phyloP scores from a whole-genome alignment of 1,139 yeast genomes.

The Pichia sp. region DNA sequence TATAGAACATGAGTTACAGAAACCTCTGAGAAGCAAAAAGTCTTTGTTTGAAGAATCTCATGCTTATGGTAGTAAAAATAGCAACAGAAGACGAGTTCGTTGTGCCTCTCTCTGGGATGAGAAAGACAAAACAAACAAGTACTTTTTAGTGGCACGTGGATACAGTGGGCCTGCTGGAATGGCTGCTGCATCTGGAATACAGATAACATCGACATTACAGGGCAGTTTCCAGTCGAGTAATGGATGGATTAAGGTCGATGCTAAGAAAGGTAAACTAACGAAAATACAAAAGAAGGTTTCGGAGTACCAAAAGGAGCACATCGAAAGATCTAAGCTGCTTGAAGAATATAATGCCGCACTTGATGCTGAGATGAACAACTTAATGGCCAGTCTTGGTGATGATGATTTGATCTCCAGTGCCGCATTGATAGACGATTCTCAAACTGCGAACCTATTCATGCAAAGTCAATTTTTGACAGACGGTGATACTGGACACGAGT shows the following conservation, averaged over 20 bases:
- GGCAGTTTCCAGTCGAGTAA: slow-evolving; percentile 4
- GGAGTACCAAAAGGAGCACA: too few species aligned
- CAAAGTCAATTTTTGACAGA: too few species aligned
- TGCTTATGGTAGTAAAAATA: slow-evolving; percentile 3
- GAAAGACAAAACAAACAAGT: not conserved
- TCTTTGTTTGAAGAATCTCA: slow-evolving; percentile 18
- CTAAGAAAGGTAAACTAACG: not conserved
- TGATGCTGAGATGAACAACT: too few species aligned
- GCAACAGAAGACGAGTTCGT: not conserved
- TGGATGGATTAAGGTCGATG: slow-evolving; percentile 2
- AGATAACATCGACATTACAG: not conserved
- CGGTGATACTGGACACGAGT: too few species aligned
- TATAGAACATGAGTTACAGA: slow-evolving; percentile 8
- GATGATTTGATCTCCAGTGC: too few species aligned
- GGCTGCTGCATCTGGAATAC: not conserved
- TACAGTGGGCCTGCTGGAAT: slow-evolving; percentile 5
- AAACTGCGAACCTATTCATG: too few species aligned
- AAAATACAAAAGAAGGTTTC: not conserved
- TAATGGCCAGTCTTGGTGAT: too few species aligned
- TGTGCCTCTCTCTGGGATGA: not conserved
- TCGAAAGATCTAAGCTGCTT: too few species aligned
- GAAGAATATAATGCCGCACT: too few species aligned
- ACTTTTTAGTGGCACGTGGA: slow-evolving; percentile 4
- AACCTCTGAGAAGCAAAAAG: not conserved
- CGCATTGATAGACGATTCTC: too few species aligned